phyloP scores from a whole-genome alignment of 2,329 filamentous ascomycete species.

The Neocucurbitaria cava region DNA sequence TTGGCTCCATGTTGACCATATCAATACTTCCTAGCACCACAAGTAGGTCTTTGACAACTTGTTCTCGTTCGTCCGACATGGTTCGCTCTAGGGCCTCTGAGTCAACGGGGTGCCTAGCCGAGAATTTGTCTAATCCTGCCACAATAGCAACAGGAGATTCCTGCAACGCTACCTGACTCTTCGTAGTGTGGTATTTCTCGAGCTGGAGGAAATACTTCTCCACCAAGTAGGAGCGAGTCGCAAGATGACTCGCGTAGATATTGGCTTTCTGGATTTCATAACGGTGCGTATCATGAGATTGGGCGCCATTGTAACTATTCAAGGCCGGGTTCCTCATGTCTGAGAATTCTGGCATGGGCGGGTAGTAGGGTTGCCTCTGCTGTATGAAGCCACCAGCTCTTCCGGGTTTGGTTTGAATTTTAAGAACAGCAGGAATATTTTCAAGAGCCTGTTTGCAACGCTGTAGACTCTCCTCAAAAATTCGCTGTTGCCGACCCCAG shows the following conservation, averaged over 20 bases:
- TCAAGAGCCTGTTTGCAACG: constrained; percentile 73
- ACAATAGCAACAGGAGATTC: constrained; percentile 31
- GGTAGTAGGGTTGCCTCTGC: constrained; percentile 43
- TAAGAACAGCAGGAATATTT: constrained; percentile 72
- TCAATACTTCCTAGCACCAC: constrained; percentile 77
- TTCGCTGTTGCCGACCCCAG: constrained; percentile 77
- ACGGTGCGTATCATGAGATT: constrained; percentile 49
- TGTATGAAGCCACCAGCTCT: constrained; percentile 36
- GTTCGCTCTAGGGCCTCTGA: constrained; percentile 63
- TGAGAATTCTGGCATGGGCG: constrained; percentile 46
- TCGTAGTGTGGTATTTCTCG: constrained; percentile 63
- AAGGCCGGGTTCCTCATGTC: constrained; percentile 35
- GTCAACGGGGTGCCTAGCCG: constrained; percentile 22
- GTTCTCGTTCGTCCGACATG: constrained; percentile 78
- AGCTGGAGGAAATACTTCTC: constrained; percentile 84
- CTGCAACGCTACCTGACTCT: constrained; percentile 55
- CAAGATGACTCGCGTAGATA: constrained; percentile 81
- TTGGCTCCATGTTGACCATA: constrained; percentile 83
- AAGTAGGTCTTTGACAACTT: constrained; percentile 81
- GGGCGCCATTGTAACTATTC: constrained; percentile 29
- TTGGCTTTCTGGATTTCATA: constrained; percentile 93
- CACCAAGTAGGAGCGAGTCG: constrained; percentile 82
- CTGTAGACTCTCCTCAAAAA: constrained; percentile 74
- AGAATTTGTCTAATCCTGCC: constrained; percentile 39
- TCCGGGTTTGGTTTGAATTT: constrained; percentile 58